Base-by-base conservation (phyloP, 257 asterid species). In the Cynanchum wilfordii region DNA sequence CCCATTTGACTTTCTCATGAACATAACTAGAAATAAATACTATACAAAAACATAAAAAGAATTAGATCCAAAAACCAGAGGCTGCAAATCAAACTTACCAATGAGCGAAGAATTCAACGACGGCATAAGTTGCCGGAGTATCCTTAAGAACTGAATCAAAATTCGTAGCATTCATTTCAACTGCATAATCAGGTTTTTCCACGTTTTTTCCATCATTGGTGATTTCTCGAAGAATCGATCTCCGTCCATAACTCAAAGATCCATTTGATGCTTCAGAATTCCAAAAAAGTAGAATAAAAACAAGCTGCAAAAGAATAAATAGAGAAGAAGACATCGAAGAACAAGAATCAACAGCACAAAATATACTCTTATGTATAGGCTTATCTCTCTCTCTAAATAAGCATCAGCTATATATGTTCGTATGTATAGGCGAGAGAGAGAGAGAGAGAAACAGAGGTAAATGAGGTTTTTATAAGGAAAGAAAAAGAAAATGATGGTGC, bases 41-140 rank as follows among this genome's bases (percentile, higher is more conserved):
- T 4, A 5, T 42, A 36, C 1, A 33, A 11, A 12, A 0, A 20
- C 30, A 19, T 1, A 52, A 65, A 24, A 57, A 51, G 1, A 68
- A 2, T 45, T 22, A 3, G 15, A 9, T 8, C 2, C 3, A 25
- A 0, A 47, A 50, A 70, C 51, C 40, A 27, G 4, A 25, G 7
- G 70, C 22, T 17, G 22, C 66, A 58, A 69, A 24, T 16, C 12
- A 59, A 75, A 89, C 80, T 73, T 68, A 93, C 98, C 98, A 93
- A 77, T 87, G 85, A 44, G 98, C 98, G 75, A 84, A 93, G 86
- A 93, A 93, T 78, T 93, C 96, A 62, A 93, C 96, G 76, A 93
- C 69, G 60, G 96, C 95, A 73, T 73, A 85, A 75, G 92, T 81
- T 22, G 90, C 88, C 42, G 93, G 89, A 24, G 97, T 85, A 25